A percentile compares a stretch with the other conserved stretches of the same genome.
These are phyloP conservation scores for Rhinocladiella similis DNA, from an alignment of 2,329 filamentous ascomycete species.

Conservation along the genomic window DNA sequence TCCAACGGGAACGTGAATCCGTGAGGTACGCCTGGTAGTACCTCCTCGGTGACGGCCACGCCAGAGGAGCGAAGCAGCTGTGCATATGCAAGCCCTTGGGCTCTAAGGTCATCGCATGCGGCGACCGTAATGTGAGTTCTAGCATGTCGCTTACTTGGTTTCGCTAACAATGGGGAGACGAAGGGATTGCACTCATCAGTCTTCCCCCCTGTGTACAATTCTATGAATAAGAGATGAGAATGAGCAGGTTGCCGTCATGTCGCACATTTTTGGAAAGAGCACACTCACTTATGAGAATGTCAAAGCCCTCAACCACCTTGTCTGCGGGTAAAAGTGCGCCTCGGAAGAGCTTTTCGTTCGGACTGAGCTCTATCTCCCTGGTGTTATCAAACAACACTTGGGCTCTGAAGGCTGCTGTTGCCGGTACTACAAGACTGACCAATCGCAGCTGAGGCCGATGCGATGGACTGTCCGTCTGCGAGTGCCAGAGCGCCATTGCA, in stretches of 20 bases:
- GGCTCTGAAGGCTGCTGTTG: constrained; percentile 41
- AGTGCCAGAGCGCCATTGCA: constrained; percentile 52
- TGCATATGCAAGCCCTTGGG: constrained; percentile 10
- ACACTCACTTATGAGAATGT: too few species aligned
- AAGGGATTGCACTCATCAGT: constrained; percentile 5
- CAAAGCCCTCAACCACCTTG: too few species aligned
- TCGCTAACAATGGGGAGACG: constrained; percentile 5
- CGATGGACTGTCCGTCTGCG: constrained; percentile 39
- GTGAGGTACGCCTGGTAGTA: constrained; percentile 14
- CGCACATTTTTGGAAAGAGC: neutral
- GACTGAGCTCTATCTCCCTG: neutral
- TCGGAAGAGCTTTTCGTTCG: constrained; percentile 1
- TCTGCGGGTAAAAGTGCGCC: neutral
- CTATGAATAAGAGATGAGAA: neutral
- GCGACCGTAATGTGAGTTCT: constrained; percentile 10
- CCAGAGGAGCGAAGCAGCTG: constrained; percentile 10
- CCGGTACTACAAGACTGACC: constrained; percentile 52
- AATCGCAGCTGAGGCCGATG: constrained; percentile 40
- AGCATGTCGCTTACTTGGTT: neutral
- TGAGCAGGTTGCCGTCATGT: neutral
- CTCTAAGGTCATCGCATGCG: constrained; percentile 8
- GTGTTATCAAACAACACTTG: constrained; percentile 1
- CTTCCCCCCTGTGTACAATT: constrained; percentile 1
- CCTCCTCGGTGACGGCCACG: constrained; percentile 3
- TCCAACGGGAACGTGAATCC: constrained; percentile 14